These are phyloP conservation scores for Perkinsus chesapeaki DNA, from an alignment of 169 alveolate genomes.

Conservation along the genomic window DNA sequence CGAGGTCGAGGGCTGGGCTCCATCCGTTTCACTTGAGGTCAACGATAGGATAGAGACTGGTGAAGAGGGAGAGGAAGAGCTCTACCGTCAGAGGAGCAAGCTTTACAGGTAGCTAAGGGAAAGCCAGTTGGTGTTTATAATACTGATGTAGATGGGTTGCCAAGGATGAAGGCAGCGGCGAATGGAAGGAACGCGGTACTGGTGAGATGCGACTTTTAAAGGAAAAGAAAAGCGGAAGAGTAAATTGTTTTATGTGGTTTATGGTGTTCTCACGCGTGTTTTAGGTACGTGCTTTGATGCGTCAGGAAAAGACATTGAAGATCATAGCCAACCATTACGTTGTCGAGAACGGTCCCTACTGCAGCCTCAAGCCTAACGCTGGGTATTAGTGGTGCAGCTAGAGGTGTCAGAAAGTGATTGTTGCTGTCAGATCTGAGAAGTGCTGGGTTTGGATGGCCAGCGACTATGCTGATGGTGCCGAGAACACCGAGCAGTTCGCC, in stretches of 20 bases:
- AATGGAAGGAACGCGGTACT: conserved; percentile 27
- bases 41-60: neutral
- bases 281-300: neutral
- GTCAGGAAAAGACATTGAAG: neutral
- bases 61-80: conserved; percentile 14
- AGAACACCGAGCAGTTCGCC: neutral
- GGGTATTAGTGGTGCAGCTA: neutral
- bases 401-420: too few relatives aligned
- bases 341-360: neutral
- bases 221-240: conserved; percentile 10
- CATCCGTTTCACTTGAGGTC: neutral
- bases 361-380: conserved; percentile 7
- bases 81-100: conserved; percentile 24
- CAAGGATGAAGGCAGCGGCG: conserved; percentile 10
- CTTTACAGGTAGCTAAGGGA: conserved; percentile 17
- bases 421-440: neutral
- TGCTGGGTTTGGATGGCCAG: conserved; percentile 8
- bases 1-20: neutral
- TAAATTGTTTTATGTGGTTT: neutral
- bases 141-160: neutral
- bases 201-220: conserved; percentile 24
- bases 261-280: neutral
- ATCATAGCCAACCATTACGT: neutral
- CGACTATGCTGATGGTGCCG: neutral
- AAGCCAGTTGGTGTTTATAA: neutral